Evolutionary conservation across 345 rosid species (phyloP).

Genomic region (Triadica sebifera): DNA sequence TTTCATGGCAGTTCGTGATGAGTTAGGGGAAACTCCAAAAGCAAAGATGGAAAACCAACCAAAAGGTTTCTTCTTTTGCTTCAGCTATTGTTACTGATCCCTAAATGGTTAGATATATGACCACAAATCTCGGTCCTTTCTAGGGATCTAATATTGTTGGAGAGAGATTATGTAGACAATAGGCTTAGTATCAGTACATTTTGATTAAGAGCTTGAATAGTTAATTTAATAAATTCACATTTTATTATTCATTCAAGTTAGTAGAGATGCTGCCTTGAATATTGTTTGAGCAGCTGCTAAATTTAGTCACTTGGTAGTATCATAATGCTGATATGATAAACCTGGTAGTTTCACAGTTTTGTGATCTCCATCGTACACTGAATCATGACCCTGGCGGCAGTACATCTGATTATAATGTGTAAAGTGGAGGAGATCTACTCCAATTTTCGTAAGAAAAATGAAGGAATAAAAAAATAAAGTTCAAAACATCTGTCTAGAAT

Average conservation of each 20-base stretch:
- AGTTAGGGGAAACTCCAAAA: slow-evolving; percentile 42
- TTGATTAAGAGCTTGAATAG: not conserved
- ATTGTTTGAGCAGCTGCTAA: not conserved
- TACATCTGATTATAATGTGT: too few relatives aligned
- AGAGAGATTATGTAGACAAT: not conserved
- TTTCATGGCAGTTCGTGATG: slow-evolving; percentile 59
- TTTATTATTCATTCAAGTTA: not conserved
- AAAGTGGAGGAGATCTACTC: too few relatives aligned
- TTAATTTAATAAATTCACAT: not conserved
- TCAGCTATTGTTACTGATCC: slow-evolving; percentile 63
- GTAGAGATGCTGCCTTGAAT: not conserved
- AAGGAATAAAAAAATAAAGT: too few relatives aligned
- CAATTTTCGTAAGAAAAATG: too few relatives aligned
- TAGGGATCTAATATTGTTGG: not conserved
- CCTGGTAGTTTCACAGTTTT: too few relatives aligned
- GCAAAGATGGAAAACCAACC: slow-evolving; percentile 40
- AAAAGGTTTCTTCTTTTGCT: slow-evolving; percentile 72
- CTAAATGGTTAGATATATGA: not conserved
- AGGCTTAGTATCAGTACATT: not conserved
- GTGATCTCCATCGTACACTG: too few relatives aligned
- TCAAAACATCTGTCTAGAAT: too few relatives aligned
- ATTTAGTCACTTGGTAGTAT: not conserved
- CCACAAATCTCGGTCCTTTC: not conserved
- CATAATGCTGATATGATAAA: too few relatives aligned
- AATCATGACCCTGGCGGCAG: too few relatives aligned